Base-by-base conservation (phyloP, 139 green algal genomes). In the Haematococcus sp. region DNA sequence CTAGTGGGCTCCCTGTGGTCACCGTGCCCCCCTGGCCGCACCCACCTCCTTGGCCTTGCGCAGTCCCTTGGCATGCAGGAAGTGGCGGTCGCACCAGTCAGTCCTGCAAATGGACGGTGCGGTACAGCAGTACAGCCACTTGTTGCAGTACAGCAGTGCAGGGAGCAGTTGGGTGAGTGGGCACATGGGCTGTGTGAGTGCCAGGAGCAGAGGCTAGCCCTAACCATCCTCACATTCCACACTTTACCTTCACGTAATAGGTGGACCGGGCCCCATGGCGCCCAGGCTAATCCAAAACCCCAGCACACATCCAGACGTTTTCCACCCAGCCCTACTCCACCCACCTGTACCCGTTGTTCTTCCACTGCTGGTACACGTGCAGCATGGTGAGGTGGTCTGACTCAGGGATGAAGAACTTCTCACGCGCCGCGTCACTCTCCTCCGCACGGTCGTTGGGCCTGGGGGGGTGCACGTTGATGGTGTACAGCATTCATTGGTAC, bases 321-420 rank as follows among this genome's bases (percentile, higher is more conserved):
- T n/a, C n/a, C n/a, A n/a, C n/a, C n/a, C n/a, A n/a, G n/a, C n/a
- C n/a, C n/a, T n/a, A n/a, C n/a, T n/a, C 33, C 44, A 0, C 72
- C 34, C 69, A 79, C 70, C 84, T 73, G 77, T 89, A 87, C 2
- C 86, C 85, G 81, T 98, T 96, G 73, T 88, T 92, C 85, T 98
- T 97, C 95, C 95, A 99, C 86, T 98, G 95, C 79, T 97, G 88
- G 88, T 98, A 99, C 28, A 97, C 86, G 80, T 99, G 90, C 56
- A 99, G 88, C 80, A 99, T 83, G 1, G 96, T 99, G n/a, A 98
- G 88, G 90, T 99, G 96, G 85, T 99, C 96, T 58, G 80, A 93
- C 88, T 99, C 96, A 0, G 96, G 95, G 35, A 98, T 94, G 72
- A 97, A 98, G 82, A 99, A 99, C 86, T 98, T 98, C 79, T 99